Base-by-base conservation (phyloP, 2,329 filamentous ascomycete species). In the Cladosporium sp. region DNA sequence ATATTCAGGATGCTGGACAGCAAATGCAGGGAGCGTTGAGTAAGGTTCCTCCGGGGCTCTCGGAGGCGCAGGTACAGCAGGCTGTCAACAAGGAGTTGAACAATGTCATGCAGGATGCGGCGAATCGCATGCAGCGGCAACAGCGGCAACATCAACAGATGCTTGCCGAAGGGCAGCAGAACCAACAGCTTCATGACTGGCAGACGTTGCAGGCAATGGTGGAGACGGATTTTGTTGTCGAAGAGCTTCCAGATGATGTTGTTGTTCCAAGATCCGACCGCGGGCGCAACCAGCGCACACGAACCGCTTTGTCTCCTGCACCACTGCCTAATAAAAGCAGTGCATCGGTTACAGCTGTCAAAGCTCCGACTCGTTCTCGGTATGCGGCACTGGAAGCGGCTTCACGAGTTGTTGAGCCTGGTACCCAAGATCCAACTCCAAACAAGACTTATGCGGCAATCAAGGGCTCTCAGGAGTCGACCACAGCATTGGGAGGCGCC, bases 21-120 rank as follows among this genome's bases (percentile, higher is more conserved):
- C 27, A 39, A n/a, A 45, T 56, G 49, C 42, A 54, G 16, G 50
- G 43, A n/a, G 42, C 52, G n/a, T 22, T 56, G 22, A 43, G 41
- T 7, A 39, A 47, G 20, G 18, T 56, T 5, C 35, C 41, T 6
- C 4, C 35, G 4, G 40, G 45, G 8, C 48, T 48, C 8, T 43
- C 41, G 4, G 41, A 42, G n/a, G 35, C 36, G 22, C 43, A 53
- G 20, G 36, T 55, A 15, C 51, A 50, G 13, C 25, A 35, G n/a
- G 49, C 49, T n/a, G 39, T 55, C 11, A 41, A 43, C 8, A 45
- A 35, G 18, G 51, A 47, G 9, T 27, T 55, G 20, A 38, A 40
- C 15, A 53, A 52, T 6, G 45, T 52, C 4, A 45, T 55, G 39
- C 39, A 48, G 9, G 36, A 47, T 16, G 41, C 47, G 1, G 42